phyloP scores from a whole-genome alignment of 2,329 filamentous ascomycete genomes.

The Xylaria sp. region DNA sequence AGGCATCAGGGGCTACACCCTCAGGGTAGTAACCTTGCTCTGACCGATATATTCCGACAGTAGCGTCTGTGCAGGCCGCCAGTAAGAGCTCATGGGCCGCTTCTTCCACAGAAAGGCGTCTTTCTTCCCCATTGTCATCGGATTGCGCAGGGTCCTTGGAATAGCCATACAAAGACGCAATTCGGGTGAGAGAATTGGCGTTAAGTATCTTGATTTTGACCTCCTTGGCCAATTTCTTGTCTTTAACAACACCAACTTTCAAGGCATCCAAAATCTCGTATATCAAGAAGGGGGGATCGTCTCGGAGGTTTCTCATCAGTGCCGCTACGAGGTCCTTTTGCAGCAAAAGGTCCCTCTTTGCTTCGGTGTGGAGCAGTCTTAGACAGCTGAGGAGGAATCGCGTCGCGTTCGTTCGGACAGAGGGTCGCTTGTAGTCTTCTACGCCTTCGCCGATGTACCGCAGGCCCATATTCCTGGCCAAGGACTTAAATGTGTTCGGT shows the following conservation, averaged over 20 bases:
- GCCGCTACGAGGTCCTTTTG: slow-evolving; percentile 65
- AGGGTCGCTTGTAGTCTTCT: slow-evolving; percentile 65
- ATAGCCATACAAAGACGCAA: slow-evolving; percentile 67
- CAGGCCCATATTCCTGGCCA: slow-evolving; percentile 77
- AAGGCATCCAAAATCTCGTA: slow-evolving; percentile 68
- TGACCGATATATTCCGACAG: slow-evolving; percentile 68
- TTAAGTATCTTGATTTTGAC: slow-evolving; percentile 73
- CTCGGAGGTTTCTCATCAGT: slow-evolving; percentile 70
- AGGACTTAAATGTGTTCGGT: slow-evolving; percentile 70
- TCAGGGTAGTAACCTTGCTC: slow-evolving; percentile 82
- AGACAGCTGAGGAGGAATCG: slow-evolving; percentile 75
- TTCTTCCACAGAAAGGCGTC: slow-evolving; percentile 52
- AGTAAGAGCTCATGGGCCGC: slow-evolving; percentile 71
- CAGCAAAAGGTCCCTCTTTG: slow-evolving; percentile 77
- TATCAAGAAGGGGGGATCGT: slow-evolving; percentile 71
- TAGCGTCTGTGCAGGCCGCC: slow-evolving; percentile 66
- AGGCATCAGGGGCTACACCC: slow-evolving; percentile 51
- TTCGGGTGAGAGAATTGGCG: slow-evolving; percentile 63
- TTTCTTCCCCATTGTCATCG: slow-evolving; percentile 37
- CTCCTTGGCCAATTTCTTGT: slow-evolving; percentile 65
- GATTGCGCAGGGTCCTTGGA: slow-evolving; percentile 38
- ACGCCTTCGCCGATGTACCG: slow-evolving; percentile 52
- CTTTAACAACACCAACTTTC: slow-evolving; percentile 65
- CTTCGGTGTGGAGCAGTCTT: slow-evolving; percentile 68
- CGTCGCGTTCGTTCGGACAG: slow-evolving; percentile 76